Evolutionary conservation across 768 basidiomycete species (phyloP).

Genomic region (Exidia glandulosa): DNA sequence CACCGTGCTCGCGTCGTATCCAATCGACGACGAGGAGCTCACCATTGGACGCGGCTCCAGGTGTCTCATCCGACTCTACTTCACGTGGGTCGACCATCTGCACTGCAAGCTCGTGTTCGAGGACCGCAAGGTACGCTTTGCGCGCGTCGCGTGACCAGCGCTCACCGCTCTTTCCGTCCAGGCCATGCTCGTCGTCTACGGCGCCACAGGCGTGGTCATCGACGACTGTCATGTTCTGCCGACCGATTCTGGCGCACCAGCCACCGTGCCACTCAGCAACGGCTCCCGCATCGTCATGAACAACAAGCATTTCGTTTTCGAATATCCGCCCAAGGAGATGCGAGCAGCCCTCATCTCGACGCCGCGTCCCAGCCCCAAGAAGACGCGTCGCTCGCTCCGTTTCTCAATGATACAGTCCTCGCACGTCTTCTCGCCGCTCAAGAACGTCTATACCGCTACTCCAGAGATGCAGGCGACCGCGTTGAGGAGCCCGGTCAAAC

Average conservation of each 20-base stretch:
- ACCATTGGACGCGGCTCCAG: conserved; percentile 57
- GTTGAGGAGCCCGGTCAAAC: background rate
- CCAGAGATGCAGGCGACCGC: conserved; percentile 7
- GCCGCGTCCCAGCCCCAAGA: conserved; percentile 10
- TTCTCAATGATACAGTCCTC: conserved; percentile 69
- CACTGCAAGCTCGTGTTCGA: conserved; percentile 62
- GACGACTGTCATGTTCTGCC: conserved; percentile 58
- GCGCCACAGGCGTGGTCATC: conserved; percentile 42
- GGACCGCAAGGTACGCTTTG: conserved; percentile 41
- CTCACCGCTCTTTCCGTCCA: conserved; percentile 15
- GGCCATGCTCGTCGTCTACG: conserved; percentile 60
- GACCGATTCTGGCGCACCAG: conserved; percentile 22
- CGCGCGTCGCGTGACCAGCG: background rate
- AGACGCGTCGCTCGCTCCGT: conserved; percentile 37
- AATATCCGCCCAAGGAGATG: conserved; percentile 64
- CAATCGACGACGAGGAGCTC: conserved; percentile 55
- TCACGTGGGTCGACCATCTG: conserved; percentile 45
- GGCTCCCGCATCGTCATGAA: conserved; percentile 58
- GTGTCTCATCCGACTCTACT: conserved; percentile 63
- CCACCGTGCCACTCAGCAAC: conserved; percentile 54
- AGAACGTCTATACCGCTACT: conserved; percentile 12
- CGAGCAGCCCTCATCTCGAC: conserved; percentile 35
- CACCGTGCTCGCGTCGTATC: conserved; percentile 50
- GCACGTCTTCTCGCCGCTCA: conserved; percentile 54
- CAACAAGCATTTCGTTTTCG: conserved; percentile 59